phyloP scores from a whole-genome alignment of 2,329 filamentous ascomycete species.

The Dactylonectria estremocensis region DNA sequence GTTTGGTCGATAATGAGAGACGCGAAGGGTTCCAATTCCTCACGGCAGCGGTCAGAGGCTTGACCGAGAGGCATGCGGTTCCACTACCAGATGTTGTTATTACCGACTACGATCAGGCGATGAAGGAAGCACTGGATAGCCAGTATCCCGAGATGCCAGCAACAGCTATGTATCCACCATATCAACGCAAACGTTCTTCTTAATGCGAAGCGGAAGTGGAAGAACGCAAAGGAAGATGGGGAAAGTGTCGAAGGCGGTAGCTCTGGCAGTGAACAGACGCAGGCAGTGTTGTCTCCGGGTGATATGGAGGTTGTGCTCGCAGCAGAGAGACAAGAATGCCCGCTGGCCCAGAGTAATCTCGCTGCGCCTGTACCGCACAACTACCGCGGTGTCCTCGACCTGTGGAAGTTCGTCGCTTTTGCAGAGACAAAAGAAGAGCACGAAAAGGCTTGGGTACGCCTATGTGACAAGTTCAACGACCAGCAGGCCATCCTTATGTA shows the following conservation, averaged over 20 bases:
- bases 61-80: slow-evolving; percentile 3
- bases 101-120: slow-evolving; percentile 16
- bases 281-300: no score
- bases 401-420: not conserved
- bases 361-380: not conserved
- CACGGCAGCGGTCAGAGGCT: not conserved
- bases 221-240: not conserved
- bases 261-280: no score
- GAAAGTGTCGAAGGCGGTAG: not conserved
- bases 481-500: slow-evolving; percentile 21
- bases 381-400: slow-evolving; percentile 8
- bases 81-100: slow-evolving; percentile 11
- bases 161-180: slow-evolving; percentile 14
- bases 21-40: slow-evolving; percentile 22
- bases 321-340: no score
- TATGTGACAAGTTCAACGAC: slow-evolving; percentile 16
- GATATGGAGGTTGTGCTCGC: no score
- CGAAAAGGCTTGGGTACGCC: slow-evolving; percentile 2
- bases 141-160: slow-evolving; percentile 15
- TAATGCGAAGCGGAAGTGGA: not conserved
- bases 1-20: slow-evolving; percentile 17
- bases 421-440: not conserved
- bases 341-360: no score
- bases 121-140: slow-evolving; percentile 10
- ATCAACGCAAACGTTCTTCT: slow-evolving; percentile 20